Percentiles rank a stretch among this genome's conserved stretches.
These are phyloP conservation scores for Medakamo hakoo DNA, from an alignment of 139 green algal species.

Conservation along the genomic window DNA sequence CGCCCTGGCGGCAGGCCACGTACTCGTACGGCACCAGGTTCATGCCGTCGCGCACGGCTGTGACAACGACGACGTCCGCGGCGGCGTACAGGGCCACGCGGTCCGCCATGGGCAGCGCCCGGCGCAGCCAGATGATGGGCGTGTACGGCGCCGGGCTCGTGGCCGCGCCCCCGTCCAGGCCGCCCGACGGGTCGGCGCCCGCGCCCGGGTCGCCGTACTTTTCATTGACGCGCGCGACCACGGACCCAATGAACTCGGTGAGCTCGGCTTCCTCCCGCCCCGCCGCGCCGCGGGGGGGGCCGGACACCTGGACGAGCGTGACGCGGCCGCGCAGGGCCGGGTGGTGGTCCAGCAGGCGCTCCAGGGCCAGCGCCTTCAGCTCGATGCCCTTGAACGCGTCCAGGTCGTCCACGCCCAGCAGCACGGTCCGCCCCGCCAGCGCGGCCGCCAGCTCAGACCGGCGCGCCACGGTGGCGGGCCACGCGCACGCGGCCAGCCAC, in stretches of 20 bases:
- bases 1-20: slow-evolving; percentile 80
- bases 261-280: slow-evolving; percentile 69
- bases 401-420: slow-evolving; percentile 92
- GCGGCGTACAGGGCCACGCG: slow-evolving; percentile 74
- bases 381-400: slow-evolving; percentile 91
- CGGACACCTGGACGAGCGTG: slow-evolving; percentile 73
- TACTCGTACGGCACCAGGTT: slow-evolving; percentile 98
- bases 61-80: slow-evolving; percentile 75
- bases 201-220: slow-evolving; percentile 4
- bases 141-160: slow-evolving; percentile 24
- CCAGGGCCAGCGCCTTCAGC: slow-evolving; percentile 60
- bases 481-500: slow-evolving; percentile 60
- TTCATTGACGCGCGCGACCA: slow-evolving; percentile 60
- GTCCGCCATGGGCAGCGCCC: slow-evolving; percentile 82
- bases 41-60: slow-evolving; percentile 87
- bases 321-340: slow-evolving; percentile 62
- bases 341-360: slow-evolving; percentile 73
- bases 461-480: slow-evolving; percentile 79
- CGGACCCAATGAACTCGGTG: slow-evolving; percentile 34
- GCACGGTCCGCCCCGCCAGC: slow-evolving; percentile 44
- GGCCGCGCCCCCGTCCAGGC: not conserved
- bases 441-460: slow-evolving; percentile 70
- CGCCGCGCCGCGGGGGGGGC: slow-evolving; percentile 26
- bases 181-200: slow-evolving; percentile 5
- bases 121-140: slow-evolving; percentile 75